Evolutionary conservation across 2,329 filamentous ascomycete species (phyloP), one percentile per base, ranked within the genome.

Genomic region (Ascochyta koolunga): DNA sequence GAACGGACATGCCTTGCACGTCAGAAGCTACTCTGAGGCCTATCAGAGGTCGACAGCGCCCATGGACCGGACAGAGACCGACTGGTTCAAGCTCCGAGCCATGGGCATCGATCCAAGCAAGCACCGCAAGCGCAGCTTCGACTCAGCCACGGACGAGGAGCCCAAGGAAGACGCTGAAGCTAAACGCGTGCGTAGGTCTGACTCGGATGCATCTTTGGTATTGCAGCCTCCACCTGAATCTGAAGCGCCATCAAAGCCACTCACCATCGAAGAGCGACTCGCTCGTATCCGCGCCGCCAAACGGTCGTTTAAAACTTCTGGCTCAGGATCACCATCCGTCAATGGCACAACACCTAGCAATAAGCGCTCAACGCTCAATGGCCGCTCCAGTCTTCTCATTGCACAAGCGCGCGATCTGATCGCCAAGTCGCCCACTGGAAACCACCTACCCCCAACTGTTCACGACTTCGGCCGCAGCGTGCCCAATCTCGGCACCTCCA

Each of bases 51-150:
- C 60, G 4, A 65, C 59, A 31, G 59, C 65, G 24, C 65, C 67
- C 32, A 64, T 75, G 35, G 78, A 79, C 62, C 77, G 76, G 3
- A 82, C 80, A 0, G 73, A 77, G 24, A 78, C 79, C 0, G 78
- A 79, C 44, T 84, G 81, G 65, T 84, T 83, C 70, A 70, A 75
- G 37, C 70, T 83, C 25, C 79, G 80, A 47, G 79, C 80, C 1
- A 68, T 78, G 61, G 81, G 81, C 8, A 68, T 82, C 39, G 75
- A 79, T 51, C 68, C 68, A 10, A 68, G 56, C 54, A 68, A 62
- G 40, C 54, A 64, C 38, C 67, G 66, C 24, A 75, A 72, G 57
- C 71, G 67, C 9, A 69, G 62, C 53, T 66, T 69, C 32, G 67
- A 62, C 21, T 66, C 67, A 11, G 60, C 63, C 1, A 65, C 61